Conservation (phyloP, 352 stramenopile genomes). For the Pythium volutum region DNA sequence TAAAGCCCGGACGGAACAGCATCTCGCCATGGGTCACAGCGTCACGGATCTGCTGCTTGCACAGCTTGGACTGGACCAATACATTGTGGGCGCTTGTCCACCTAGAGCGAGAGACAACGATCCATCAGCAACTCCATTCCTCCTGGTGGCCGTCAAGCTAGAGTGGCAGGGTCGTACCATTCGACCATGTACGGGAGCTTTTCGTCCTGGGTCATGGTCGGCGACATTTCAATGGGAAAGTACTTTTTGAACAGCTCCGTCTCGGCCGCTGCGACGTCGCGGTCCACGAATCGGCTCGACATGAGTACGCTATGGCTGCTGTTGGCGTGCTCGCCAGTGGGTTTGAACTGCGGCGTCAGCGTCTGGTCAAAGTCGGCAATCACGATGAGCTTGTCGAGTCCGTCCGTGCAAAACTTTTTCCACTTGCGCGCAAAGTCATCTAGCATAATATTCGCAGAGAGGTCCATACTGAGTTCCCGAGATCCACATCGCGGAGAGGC, state of each 20-base stretch:
- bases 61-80: slow-evolving; percentile 58
- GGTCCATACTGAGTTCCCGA: not conserved
- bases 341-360: slow-evolving; percentile 49
- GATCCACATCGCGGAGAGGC: not conserved
- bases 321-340: slow-evolving; percentile 34
- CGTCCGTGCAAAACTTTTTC: slow-evolving; percentile 64
- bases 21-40: slow-evolving; percentile 55
- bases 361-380: slow-evolving; percentile 81
- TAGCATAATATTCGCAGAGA: slow-evolving; percentile 13
- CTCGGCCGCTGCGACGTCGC: slow-evolving; percentile 22
- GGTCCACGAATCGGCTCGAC: slow-evolving; percentile 41
- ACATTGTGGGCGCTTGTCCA: slow-evolving; percentile 50
- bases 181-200: slow-evolving; percentile 80
- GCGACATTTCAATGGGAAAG: slow-evolving; percentile 76
- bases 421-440: slow-evolving; percentile 70
- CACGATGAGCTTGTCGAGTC: slow-evolving; percentile 57
- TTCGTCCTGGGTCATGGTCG: slow-evolving; percentile 55
- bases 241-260: slow-evolving; percentile 62
- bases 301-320: slow-evolving; percentile 59
- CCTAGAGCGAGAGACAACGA: slow-evolving; percentile 4
- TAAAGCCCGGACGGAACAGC: slow-evolving; percentile 52
- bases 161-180: too few relatives aligned
- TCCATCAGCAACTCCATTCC: too few relatives aligned
- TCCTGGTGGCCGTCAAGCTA: too few relatives aligned
- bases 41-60: slow-evolving; percentile 34